Base-by-base conservation (phyloP, 345 rosid species). In the Gossypium arboreum region DNA sequence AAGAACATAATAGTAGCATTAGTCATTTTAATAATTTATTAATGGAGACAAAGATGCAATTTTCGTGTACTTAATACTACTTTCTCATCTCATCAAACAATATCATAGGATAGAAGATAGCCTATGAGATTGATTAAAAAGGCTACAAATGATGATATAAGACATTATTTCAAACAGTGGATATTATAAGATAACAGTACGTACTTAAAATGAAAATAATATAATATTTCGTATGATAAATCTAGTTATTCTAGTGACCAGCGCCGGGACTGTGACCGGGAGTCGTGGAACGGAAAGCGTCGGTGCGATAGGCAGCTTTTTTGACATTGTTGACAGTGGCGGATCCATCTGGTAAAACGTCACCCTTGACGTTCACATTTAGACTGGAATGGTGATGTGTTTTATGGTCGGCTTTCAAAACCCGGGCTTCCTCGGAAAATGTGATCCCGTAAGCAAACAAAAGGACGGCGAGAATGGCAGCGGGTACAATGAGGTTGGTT, bases 181-280 rank as follows among this genome's bases (percentile, higher is more conserved):
- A 59, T 24, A 59, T 25, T 59, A 25, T 59, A 59, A 27, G 64
- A 59, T 56, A 18, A 10, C 24, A 34, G 39, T 34, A 34, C 39
- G 39, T 34, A 4, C 39, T 34, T 34, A 34, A 34, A 34, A 34
- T 34, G 41, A 65, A 12, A 65, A 43, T 58, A 10, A 24, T 59
- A 59, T 12, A 20, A 3, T 67, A 12, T 11, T 61, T 15, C 13
- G 18, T 22, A 16, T 17, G 59, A 17, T 51, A 9, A 22, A 0
- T 63, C 50, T 71, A 79, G 52, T 72, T 59, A 15, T 68, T 51
- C 22, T 25, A 81, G 77, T 89, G 92, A 18, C 90, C 89, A 1
- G 82, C 88, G 0, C 92, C 87, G 12, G 90, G 90, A 41, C 92
- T 89, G 78, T 85, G 85, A 15, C 90, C 86, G 0, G 89, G 92